These are phyloP conservation scores for Bromus sterilis DNA, from an alignment of 176 grass and related monocot species.

Conservation along the genomic window DNA sequence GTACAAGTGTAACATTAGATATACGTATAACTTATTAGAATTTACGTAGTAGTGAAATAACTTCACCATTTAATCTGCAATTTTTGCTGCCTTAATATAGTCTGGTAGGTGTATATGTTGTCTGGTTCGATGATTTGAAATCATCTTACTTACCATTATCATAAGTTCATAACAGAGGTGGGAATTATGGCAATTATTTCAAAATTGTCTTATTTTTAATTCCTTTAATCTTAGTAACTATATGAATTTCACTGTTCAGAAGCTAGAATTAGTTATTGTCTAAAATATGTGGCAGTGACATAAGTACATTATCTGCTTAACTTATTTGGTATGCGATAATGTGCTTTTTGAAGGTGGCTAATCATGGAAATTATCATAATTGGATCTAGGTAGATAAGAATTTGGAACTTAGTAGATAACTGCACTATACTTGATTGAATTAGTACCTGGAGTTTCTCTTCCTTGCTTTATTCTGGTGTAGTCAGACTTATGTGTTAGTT, in stretches of 20 bases:
- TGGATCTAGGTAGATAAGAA: too few species aligned
- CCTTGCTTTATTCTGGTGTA: neutral
- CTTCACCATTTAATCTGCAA: neutral
- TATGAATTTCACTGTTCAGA: neutral
- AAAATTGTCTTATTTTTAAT: neutral
- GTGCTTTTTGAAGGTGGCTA: neutral
- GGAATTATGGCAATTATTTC: neutral
- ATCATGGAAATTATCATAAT: neutral
- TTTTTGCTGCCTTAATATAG: neutral
- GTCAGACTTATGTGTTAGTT: neutral
- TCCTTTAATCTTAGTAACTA: neutral
- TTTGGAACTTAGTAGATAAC: neutral
- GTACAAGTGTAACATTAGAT: constrained; percentile 13
- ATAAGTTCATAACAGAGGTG: neutral
- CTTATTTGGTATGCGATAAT: neutral
- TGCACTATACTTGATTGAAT: neutral
- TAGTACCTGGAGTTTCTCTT: neutral
- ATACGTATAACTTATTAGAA: neutral
- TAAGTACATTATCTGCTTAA: neutral
- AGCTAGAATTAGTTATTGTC: neutral
- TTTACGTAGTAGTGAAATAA: neutral
- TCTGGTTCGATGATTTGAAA: neutral
- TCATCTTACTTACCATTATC: neutral
- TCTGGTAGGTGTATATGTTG: neutral
- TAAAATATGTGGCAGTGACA: neutral